These are phyloP conservation scores for Salvia miltiorrhiza DNA, from an alignment of 257 asterid genomes.

Conservation along the genomic window DNA sequence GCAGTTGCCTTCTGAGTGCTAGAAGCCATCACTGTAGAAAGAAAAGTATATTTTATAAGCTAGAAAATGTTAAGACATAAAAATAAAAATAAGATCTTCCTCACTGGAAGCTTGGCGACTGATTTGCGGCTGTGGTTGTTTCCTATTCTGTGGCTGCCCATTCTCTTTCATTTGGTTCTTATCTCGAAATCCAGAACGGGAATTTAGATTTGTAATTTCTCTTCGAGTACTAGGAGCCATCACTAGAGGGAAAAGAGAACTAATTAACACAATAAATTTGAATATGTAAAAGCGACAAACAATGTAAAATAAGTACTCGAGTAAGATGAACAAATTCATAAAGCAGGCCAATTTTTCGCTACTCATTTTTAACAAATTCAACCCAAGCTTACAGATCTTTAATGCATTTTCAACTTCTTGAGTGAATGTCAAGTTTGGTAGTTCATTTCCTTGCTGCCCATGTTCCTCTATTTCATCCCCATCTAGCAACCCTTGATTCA, in stretches of 20 bases:
- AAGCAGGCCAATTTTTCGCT: neutral
- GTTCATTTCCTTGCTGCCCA: neutral
- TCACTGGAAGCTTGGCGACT: slow-evolving; percentile 3
- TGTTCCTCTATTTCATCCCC: neutral
- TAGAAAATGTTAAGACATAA: neutral
- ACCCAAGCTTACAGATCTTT: slow-evolving; percentile 11
- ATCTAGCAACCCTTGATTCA: neutral
- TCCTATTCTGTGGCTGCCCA: neutral
- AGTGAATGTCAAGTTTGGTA: neutral
- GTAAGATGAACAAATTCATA: neutral
- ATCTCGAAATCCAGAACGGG: neutral
- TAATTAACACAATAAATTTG: neutral
- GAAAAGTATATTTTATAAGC: neutral
- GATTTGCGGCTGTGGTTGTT: neutral
- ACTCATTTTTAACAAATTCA: neutral
- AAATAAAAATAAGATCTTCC: neutral
- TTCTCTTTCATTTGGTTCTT: neutral
- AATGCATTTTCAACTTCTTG: neutral
- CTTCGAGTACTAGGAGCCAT: neutral
- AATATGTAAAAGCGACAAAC: neutral
- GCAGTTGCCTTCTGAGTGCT: neutral
- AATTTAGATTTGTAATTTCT: neutral
- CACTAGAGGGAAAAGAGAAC: neutral
- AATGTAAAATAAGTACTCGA: neutral
- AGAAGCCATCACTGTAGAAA: slow-evolving; percentile 6